Conservation (phyloP, 2,329 filamentous ascomycete genomes). For the Phialemonium atrogriseum region DNA sequence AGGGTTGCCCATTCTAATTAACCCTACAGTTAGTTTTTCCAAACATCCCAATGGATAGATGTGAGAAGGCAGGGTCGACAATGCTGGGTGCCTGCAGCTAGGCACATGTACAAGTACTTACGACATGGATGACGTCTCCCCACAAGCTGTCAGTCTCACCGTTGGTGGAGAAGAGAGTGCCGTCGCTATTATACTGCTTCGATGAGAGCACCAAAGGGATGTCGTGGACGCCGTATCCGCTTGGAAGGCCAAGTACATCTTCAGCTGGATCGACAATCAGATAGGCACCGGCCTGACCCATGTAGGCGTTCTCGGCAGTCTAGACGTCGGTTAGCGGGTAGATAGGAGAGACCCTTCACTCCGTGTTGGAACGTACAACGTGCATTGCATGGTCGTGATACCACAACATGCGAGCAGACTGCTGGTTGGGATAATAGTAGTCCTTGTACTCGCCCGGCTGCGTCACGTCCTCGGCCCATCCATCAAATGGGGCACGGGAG, state of each 20-base stretch:
- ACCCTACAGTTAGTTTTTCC: no score
- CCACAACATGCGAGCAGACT: conserved; percentile 46
- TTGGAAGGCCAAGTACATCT: conserved; percentile 37
- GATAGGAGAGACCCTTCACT: not conserved
- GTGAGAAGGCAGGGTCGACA: conserved; percentile 51
- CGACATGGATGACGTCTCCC: conserved; percentile 50
- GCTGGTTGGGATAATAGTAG: conserved; percentile 52
- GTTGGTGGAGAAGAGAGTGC: conserved; percentile 36
- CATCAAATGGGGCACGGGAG: conserved; percentile 38
- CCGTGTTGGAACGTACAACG: conserved; percentile 15
- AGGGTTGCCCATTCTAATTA: no score
- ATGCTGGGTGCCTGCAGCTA: no score
- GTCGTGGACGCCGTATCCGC: conserved; percentile 41
- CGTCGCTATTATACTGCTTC: conserved; percentile 43
- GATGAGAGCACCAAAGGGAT: conserved; percentile 40
- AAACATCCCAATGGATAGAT: no score
- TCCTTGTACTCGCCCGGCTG: conserved; percentile 47
- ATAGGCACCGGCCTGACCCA: conserved; percentile 48
- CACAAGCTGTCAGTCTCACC: conserved; percentile 38
- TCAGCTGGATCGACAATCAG: conserved; percentile 43
- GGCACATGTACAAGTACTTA: no score
- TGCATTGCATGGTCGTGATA: conserved; percentile 42
- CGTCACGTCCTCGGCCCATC: conserved; percentile 41
- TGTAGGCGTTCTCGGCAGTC: conserved; percentile 47
- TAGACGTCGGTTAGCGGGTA: conserved; percentile 15